phyloP scores from a whole-genome alignment of 148 eudicot species.

The Vaccinium corymbosum region DNA sequence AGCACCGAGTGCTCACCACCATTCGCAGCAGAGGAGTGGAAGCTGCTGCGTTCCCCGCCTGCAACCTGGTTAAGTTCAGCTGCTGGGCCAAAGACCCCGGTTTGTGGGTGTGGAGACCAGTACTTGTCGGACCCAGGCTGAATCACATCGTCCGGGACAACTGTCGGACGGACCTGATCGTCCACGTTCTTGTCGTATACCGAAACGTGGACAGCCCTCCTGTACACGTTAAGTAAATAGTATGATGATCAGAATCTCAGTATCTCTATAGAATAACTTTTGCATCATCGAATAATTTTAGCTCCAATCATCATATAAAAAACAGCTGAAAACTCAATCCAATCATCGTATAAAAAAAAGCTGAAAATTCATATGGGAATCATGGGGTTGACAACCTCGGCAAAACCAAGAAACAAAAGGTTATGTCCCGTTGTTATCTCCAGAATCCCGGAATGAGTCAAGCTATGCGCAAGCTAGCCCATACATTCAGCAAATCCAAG shows the following conservation, averaged over 20 bases:
- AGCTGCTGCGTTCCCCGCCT: conserved; percentile 30
- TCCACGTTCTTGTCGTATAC: conserved; percentile 88
- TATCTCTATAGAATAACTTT: not conserved
- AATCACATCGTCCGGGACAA: conserved; percentile 71
- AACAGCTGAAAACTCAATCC: not conserved
- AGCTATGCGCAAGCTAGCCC: no score
- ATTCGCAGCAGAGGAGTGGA: conserved; percentile 17
- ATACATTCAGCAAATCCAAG: not conserved
- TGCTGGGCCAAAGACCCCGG: conserved; percentile 85
- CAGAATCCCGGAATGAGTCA: no score
- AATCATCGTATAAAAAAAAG: not conserved
- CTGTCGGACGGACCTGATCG: conserved; percentile 47
- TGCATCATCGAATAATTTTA: not conserved
- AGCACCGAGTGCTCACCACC: conserved; percentile 55
- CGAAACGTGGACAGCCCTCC: conserved; percentile 66
- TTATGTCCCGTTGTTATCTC: no score
- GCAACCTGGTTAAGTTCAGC: conserved; percentile 28
- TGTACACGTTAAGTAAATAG: conserved; percentile 26
- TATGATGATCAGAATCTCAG: not conserved
- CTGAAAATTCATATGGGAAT: not conserved
- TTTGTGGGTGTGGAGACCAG: conserved; percentile 89
- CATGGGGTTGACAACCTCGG: not conserved
- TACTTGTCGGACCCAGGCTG: conserved; percentile 51
- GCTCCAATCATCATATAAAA: not conserved
- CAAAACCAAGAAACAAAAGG: not conserved